Conservation (phyloP, 139 green algal species). For the Picochlorum sp. region DNA sequence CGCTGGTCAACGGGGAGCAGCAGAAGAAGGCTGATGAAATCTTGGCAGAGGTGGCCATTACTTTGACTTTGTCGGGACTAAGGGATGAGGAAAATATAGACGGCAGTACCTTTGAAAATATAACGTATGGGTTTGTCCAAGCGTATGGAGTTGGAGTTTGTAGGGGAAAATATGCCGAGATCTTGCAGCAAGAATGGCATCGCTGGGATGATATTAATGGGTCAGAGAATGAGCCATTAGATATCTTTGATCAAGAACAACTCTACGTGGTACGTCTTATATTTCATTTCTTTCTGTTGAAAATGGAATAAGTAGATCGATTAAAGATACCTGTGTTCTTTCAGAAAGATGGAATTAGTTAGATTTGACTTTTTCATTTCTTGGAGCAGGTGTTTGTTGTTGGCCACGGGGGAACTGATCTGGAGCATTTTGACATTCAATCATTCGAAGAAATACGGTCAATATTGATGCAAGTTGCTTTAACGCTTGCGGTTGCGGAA, state of each 20-base stretch:
- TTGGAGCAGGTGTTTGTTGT: slow-evolving; percentile 56
- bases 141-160: slow-evolving; percentile 55
- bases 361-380: background rate
- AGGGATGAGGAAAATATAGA: no score
- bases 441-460: slow-evolving; percentile 55
- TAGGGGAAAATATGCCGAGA: slow-evolving; percentile 33
- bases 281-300: background rate
- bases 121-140: slow-evolving; percentile 58
- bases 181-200: slow-evolving; percentile 45
- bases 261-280: slow-evolving; percentile 34
- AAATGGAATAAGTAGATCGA: background rate
- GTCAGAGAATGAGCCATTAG: slow-evolving; percentile 68
- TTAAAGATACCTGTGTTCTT: background rate
- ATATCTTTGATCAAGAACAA: slow-evolving; percentile 36
- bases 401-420: slow-evolving; percentile 69
- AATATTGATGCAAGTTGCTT: slow-evolving; percentile 64
- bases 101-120: slow-evolving; percentile 23
- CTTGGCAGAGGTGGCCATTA: slow-evolving; percentile 59
- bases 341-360: background rate
- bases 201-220: slow-evolving; percentile 43
- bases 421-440: slow-evolving; percentile 70
- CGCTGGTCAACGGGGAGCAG: slow-evolving; percentile 58
- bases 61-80: slow-evolving; percentile 51
- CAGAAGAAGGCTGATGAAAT: slow-evolving; percentile 69
- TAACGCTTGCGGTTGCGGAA: slow-evolving; percentile 80